These are phyloP conservation scores for Rhizopogon salebrosus DNA, from an alignment of 768 basidiomycete species.

Conservation along the genomic window DNA sequence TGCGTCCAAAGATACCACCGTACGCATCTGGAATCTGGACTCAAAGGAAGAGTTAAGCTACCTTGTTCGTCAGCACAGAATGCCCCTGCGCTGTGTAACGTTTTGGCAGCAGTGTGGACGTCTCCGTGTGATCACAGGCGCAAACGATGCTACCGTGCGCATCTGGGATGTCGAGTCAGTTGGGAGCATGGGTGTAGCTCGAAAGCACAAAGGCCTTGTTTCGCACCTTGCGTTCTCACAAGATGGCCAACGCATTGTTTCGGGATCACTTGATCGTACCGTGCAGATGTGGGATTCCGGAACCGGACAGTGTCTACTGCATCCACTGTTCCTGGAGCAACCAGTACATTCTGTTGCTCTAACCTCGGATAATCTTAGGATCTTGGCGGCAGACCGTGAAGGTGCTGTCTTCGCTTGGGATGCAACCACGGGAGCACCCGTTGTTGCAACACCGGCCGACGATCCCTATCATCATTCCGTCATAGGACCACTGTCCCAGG, in stretches of 20 bases:
- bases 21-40: slow-evolving; percentile 23
- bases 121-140: slow-evolving; percentile 22
- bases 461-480: slow-evolving; percentile 7
- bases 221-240: slow-evolving; percentile 20
- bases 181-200: slow-evolving; percentile 19
- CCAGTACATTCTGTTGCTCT: slow-evolving; percentile 18
- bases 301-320: slow-evolving; percentile 14
- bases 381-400: slow-evolving; percentile 20
- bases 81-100: slow-evolving; percentile 18
- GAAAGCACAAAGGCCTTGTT: slow-evolving; percentile 24
- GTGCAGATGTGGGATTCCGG: slow-evolving; percentile 26
- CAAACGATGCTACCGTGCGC: slow-evolving; percentile 21
- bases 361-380: slow-evolving; percentile 12
- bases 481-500: slow-evolving; percentile 10
- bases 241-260: slow-evolving; percentile 23
- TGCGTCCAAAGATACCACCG: slow-evolving; percentile 25
- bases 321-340: slow-evolving; percentile 17
- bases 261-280: slow-evolving; percentile 24
- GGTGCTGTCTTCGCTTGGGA: slow-evolving; percentile 24
- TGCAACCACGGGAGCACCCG: slow-evolving; percentile 11
- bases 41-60: slow-evolving; percentile 15
- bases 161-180: slow-evolving; percentile 27
- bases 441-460: slow-evolving; percentile 16
- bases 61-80: slow-evolving; percentile 24
- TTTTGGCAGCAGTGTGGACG: slow-evolving; percentile 22